These are phyloP conservation scores for Trichoderma arundinaceum DNA, from an alignment of 2,329 filamentous ascomycete species.

Conservation along the genomic window DNA sequence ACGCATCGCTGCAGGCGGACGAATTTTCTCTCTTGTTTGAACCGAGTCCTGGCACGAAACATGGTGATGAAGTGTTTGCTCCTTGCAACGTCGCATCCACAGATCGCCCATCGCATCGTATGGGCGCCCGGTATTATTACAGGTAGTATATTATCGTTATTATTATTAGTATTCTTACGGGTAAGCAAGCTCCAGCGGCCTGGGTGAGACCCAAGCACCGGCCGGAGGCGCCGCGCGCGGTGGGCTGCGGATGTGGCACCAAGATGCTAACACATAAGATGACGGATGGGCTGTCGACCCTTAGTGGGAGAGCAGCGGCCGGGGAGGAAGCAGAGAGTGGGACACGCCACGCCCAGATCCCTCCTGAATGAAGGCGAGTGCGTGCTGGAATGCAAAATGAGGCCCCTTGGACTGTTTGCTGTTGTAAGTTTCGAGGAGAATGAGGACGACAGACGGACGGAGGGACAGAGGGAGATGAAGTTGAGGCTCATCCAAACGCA, in stretches of 20 bases:
- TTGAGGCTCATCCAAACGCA: neutral
- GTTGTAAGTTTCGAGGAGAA: neutral
- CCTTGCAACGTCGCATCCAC: neutral
- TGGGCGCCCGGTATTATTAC: too few relatives aligned
- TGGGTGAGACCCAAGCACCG: slow-evolving; percentile 7
- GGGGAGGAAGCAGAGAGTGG: neutral
- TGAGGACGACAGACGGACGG: too few relatives aligned
- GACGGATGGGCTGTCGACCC: slow-evolving; percentile 20
- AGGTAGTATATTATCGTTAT: too few relatives aligned
- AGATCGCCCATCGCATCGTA: neutral
- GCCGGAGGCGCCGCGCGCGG: slow-evolving; percentile 26
- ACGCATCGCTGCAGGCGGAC: too few relatives aligned
- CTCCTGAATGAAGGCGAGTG: neutral
- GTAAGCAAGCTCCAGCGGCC: slow-evolving; percentile 24
- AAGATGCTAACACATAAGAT: slow-evolving; percentile 26
- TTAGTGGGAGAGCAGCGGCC: slow-evolving; percentile 14
- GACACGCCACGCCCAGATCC: neutral
- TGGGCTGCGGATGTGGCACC: slow-evolving; percentile 26
- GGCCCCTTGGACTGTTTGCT: neutral
- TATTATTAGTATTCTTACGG: neutral
- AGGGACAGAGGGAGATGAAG: too few relatives aligned
- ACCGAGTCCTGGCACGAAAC: neutral
- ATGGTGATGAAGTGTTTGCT: neutral
- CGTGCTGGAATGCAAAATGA: too few relatives aligned
- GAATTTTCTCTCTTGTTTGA: too few relatives aligned